Evolutionary conservation across 108 stramenopile genomes (phyloP).

Genomic region (Cyclotella kingstonii): DNA sequence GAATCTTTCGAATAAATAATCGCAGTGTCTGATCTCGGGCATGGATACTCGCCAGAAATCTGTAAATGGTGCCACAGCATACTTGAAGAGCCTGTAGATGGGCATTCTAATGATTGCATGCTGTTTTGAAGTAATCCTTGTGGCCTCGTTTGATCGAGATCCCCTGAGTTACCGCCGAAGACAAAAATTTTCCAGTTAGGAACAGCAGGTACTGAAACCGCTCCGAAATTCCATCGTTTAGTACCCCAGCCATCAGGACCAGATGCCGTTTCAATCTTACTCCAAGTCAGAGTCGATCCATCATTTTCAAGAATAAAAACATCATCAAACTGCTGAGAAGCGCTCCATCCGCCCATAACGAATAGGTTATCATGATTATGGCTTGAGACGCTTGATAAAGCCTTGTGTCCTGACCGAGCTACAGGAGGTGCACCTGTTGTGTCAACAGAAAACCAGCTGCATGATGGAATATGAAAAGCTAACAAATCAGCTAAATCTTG

Average conservation of each 20-base stretch:
- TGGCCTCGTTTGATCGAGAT: conserved; percentile 42
- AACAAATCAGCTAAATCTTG: conserved; percentile 69
- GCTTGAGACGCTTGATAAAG: conserved; percentile 25
- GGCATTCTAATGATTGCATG: conserved; percentile 62
- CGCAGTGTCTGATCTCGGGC: conserved; percentile 61
- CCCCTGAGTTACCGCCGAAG: conserved; percentile 81
- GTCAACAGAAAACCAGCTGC: conserved; percentile 44
- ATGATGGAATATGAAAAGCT: conserved; percentile 49
- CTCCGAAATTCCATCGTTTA: conserved; percentile 72
- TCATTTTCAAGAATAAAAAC: conserved; percentile 59
- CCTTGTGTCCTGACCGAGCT: conserved; percentile 60
- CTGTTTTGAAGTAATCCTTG: conserved; percentile 61
- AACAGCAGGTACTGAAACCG: conserved; percentile 70
- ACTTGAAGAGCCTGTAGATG: not conserved
- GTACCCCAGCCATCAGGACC: conserved; percentile 56
- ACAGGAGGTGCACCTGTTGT: conserved; percentile 54
- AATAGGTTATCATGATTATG: conserved; percentile 59
- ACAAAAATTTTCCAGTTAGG: conserved; percentile 83
- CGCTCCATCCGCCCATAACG: conserved; percentile 82
- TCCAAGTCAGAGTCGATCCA: conserved; percentile 48
- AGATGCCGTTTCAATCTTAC: conserved; percentile 30
- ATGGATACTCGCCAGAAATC: conserved; percentile 45
- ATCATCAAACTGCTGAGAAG: conserved; percentile 68
- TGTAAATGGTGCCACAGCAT: conserved; percentile 44
- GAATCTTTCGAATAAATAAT: conserved; percentile 52